Evolutionary conservation across 345 rosid genomes (phyloP).

Genomic region (Anacardium occidentale): DNA sequence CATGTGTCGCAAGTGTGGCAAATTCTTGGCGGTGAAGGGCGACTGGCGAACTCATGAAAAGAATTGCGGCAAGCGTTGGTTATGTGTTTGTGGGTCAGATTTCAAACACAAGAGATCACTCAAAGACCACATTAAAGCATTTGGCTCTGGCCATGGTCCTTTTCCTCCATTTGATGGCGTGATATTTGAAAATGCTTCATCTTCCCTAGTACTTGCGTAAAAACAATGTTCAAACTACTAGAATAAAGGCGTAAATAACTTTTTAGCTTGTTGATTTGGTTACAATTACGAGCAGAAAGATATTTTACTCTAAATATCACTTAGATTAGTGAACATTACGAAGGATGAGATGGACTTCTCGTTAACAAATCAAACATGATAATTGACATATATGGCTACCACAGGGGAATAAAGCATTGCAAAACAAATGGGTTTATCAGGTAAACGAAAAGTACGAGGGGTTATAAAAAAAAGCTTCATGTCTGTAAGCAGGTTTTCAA

Average conservation of each 20-base stretch:
- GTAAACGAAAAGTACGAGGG: too few relatives aligned
- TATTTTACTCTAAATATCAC: background rate
- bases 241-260: background rate
- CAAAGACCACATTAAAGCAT: conserved; percentile 75
- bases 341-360: too few relatives aligned
- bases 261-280: conserved; percentile 4
- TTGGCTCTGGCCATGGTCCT: conserved; percentile 70
- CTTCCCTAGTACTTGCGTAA: conserved; percentile 22
- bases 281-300: background rate
- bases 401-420: too few relatives aligned
- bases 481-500: too few relatives aligned
- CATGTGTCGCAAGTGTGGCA: conserved; percentile 74
- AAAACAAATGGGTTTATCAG: too few relatives aligned
- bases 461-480: too few relatives aligned
- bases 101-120: conserved; percentile 94
- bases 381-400: too few relatives aligned
- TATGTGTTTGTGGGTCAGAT: conserved; percentile 81
- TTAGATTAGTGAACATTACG: background rate
- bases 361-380: too few relatives aligned
- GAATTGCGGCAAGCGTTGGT: conserved; percentile 92
- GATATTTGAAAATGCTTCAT: conserved; percentile 23
- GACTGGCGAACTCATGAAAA: conserved; percentile 95
- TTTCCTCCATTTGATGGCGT: conserved; percentile 39
- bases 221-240: background rate
- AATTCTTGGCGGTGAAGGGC: conserved; percentile 76